phyloP scores from a whole-genome alignment of 352 stramenopile genomes.

The Phytopythium chamaehyphon region DNA sequence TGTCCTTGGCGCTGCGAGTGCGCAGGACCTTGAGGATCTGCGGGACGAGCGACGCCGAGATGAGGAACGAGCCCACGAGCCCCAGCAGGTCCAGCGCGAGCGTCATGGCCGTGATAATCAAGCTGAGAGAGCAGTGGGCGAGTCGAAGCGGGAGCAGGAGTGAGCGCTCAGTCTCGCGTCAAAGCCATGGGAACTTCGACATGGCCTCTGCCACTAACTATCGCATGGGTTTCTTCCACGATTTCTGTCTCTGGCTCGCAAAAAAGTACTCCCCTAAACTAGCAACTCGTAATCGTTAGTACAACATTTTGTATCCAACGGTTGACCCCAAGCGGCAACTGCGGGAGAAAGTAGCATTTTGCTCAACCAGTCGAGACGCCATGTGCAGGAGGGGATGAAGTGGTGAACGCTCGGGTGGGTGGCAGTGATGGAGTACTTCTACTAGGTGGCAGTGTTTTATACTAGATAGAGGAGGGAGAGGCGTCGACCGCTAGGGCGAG shows the following conservation, averaged over 20 bases:
- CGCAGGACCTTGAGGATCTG: conserved; percentile 59
- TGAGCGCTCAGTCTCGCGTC: too few relatives aligned
- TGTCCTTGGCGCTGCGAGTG: conserved; percentile 51
- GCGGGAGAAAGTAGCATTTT: too few relatives aligned
- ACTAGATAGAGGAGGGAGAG: background rate
- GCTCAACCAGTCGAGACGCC: too few relatives aligned
- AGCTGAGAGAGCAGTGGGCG: background rate
- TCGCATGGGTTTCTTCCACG: background rate
- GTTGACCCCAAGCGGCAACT: too few relatives aligned
- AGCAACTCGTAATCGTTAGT: background rate
- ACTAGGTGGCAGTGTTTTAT: too few relatives aligned
- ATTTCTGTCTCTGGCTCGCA: background rate
- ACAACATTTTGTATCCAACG: background rate
- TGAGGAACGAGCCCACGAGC: conserved; percentile 56
- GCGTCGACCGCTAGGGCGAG: background rate
- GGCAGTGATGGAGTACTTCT: too few relatives aligned
- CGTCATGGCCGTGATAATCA: conserved; percentile 6
- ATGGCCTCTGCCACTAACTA: background rate
- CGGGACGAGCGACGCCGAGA: conserved; percentile 50
- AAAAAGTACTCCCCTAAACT: background rate
- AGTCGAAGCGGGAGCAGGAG: too few relatives aligned
- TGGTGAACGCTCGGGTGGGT: too few relatives aligned
- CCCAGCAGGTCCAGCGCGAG: conserved; percentile 47
- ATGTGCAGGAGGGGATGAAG: too few relatives aligned
- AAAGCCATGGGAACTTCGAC: background rate